Base-by-base conservation (phyloP, 192 early-diverging fungal genomes). In the Coemansia sp. region DNA sequence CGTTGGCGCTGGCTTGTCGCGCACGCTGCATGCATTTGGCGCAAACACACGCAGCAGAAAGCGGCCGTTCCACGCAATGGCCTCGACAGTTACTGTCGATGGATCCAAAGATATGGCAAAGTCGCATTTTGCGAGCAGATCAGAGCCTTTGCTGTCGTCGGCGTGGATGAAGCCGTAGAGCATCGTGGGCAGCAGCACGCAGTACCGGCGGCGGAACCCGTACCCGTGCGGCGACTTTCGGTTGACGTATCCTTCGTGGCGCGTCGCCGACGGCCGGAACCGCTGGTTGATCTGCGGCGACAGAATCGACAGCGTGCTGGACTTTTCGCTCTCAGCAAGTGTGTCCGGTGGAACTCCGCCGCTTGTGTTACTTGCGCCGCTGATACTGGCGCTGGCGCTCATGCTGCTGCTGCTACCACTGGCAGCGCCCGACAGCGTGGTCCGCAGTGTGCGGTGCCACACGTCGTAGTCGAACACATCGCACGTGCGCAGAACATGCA, bases 201-300 rank as follows among this genome's bases (percentile, higher is more conserved):
- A 74, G 63, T 71, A 83, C 42, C 82, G 76, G 20, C 82, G 82
- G 4, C 82, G 82, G 53, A 79, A 73, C 10, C 82, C 82, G 55
- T 79, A 83, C 19, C 82, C 76, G 20, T 73, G 62, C 14, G 69
- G 60, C 2, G 67, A 63, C 67, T 80, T 79, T 54, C 76, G 65
- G 62, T 75, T 72, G 46, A 83, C 67, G 48, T 78, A 79, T 57
- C 82, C 77, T 50, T 74, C 67, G 53, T 83, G 74, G 44, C 70
- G 69, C 11, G 63, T 62, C 9, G 65, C 52, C 20, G 70, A 70
- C 11, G 71, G 59, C 34, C 60, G 66, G 50, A 56, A 52, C 57
- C 64, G 67, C 46, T 70, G 71, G 47, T 38, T 62, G n/a, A 64
- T 54, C 56, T 71, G 69, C 52, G 72, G 59, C 48, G 69, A 64